Conservation (phyloP, 2,329 filamentous ascomycete genomes). For the Pyricularia sp. region DNA sequence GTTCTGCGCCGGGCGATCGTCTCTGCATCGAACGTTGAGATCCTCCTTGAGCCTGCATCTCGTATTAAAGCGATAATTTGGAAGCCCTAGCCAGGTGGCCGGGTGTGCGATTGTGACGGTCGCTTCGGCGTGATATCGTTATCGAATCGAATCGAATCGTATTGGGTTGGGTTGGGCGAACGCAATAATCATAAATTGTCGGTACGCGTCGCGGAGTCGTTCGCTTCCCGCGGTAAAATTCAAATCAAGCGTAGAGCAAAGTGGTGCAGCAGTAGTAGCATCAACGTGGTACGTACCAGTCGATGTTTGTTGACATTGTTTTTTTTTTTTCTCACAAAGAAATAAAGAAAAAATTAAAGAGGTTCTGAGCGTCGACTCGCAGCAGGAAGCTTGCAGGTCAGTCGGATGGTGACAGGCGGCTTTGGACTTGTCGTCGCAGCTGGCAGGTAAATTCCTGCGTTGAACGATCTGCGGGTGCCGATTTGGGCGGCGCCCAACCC, state of each 20-base stretch:
- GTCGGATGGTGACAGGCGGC: not conserved
- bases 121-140: not conserved
- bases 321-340: not conserved
- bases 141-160: not conserved
- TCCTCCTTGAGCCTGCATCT: conserved; percentile 37
- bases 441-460: not conserved
- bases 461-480: not conserved
- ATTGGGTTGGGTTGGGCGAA: not conserved
- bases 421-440: not conserved
- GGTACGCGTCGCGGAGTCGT: not conserved
- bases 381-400: not conserved
- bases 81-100: not conserved
- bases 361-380: not conserved
- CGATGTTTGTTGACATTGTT: not conserved
- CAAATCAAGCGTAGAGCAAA: not conserved
- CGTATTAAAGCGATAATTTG: not conserved
- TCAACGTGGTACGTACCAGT: not conserved
- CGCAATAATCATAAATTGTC: not conserved
- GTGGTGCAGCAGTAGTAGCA: not conserved
- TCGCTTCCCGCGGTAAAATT: not conserved
- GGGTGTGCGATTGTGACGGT: not conserved
- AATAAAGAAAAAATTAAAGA: not conserved
- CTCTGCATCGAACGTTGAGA: conserved; percentile 45
- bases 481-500: not conserved
- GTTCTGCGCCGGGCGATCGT: conserved; percentile 50